Percentiles rank a stretch among this genome's conserved stretches.
phyloP scores from a whole-genome alignment of 2,329 filamentous ascomycete genomes.

The Phyllosticta ampelicida region DNA sequence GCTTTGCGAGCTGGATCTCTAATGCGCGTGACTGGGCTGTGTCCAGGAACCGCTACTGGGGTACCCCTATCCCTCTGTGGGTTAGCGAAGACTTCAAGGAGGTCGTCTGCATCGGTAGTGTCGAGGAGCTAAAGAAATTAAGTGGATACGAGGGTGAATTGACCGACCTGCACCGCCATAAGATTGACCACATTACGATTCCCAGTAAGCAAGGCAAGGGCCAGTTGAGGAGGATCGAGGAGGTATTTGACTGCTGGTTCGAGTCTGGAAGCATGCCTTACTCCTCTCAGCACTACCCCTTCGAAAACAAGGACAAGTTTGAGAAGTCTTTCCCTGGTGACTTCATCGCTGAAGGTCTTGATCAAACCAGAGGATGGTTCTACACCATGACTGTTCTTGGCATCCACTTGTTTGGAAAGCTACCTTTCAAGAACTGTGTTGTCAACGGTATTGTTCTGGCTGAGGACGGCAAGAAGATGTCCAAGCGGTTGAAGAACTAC shows the following conservation, averaged over 20 bases:
- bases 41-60: conserved; percentile 89
- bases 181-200: conserved; percentile 89
- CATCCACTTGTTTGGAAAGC: conserved; percentile 71
- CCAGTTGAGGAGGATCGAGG: conserved; percentile 65
- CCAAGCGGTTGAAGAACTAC: conserved; percentile 92
- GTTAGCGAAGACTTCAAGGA: conserved; percentile 83
- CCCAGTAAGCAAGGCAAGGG: conserved; percentile 83
- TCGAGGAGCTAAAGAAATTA: conserved; percentile 71
- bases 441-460: conserved; percentile 91
- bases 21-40: conserved; percentile 95
- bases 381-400: conserved; percentile 85
- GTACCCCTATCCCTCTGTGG: conserved; percentile 86
- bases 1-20: conserved; percentile 83
- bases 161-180: conserved; percentile 80
- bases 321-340: conserved; percentile 77
- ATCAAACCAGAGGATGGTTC: conserved; percentile 95
- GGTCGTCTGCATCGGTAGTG: conserved; percentile 73
- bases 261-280: conserved; percentile 96
- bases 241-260: conserved; percentile 96
- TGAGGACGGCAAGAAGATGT: conserved; percentile 98
- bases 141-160: conserved; percentile 80
- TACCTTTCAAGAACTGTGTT: conserved; percentile 92
- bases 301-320: conserved; percentile 76
- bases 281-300: conserved; percentile 81
- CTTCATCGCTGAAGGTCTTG: conserved; percentile 86